A percentile compares a stretch with the other conserved stretches of the same genome.
These are phyloP conservation scores for Auricularia sp. DNA, from an alignment of 768 basidiomycete genomes.

Conservation along the genomic window DNA sequence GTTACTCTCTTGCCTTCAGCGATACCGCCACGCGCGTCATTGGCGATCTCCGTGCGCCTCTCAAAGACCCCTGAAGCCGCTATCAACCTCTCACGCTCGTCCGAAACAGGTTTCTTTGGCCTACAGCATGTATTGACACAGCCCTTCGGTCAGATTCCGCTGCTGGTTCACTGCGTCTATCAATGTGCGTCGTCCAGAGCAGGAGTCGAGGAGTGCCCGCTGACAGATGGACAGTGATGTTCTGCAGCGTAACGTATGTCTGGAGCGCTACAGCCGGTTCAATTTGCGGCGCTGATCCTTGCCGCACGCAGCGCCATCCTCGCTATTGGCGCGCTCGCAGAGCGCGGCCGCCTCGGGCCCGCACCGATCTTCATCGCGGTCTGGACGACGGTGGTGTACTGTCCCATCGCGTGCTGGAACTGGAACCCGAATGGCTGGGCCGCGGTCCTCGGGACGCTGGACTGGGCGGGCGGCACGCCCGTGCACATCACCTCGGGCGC, in stretches of 20 bases:
- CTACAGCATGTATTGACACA: constrained; percentile 58
- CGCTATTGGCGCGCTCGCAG: constrained; percentile 45
- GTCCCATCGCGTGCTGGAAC: constrained; percentile 76
- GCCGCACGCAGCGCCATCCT: constrained; percentile 7
- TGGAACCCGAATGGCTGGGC: constrained; percentile 82
- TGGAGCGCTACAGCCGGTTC: background rate
- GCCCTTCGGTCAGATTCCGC: constrained; percentile 63
- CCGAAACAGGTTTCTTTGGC: constrained; percentile 47
- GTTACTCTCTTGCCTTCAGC: constrained; percentile 71
- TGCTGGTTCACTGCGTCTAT: constrained; percentile 75
- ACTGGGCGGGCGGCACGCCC: constrained; percentile 76
- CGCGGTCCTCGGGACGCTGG: constrained; percentile 72
- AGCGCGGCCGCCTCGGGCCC: constrained; percentile 76
- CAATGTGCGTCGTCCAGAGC: constrained; percentile 28
- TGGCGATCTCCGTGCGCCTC: constrained; percentile 46
- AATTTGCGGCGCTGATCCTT: constrained; percentile 9
- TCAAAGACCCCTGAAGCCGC: background rate
- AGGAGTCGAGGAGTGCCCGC: background rate
- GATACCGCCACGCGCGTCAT: constrained; percentile 65
- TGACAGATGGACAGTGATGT: background rate
- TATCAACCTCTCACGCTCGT: background rate
- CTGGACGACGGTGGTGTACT: constrained; percentile 84
- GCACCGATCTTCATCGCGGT: constrained; percentile 71
- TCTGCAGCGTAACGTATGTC: background rate
- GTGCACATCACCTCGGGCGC: constrained; percentile 84